These are phyloP conservation scores for Dothideomycetes sp. DNA, from an alignment of 2,329 filamentous ascomycete species.

Conservation along the genomic window DNA sequence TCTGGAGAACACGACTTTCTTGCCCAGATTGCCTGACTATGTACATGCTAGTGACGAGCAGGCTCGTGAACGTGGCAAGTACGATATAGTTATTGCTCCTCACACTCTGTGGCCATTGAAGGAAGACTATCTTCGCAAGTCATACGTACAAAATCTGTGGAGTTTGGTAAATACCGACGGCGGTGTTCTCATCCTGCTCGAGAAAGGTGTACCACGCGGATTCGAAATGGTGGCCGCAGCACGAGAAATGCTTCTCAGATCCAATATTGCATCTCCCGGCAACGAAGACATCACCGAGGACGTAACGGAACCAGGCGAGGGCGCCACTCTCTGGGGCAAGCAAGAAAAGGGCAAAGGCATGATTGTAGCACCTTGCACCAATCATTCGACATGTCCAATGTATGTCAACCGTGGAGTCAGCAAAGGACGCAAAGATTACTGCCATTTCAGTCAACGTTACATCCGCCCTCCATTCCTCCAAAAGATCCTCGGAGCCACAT, in stretches of 20 bases:
- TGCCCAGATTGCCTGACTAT: constrained; percentile 85
- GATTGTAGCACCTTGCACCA: constrained; percentile 67
- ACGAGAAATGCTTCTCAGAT: constrained; percentile 66
- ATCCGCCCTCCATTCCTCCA: constrained; percentile 77
- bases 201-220: constrained; percentile 83
- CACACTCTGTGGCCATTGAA: constrained; percentile 70
- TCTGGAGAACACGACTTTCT: constrained; percentile 80
- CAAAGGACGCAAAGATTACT: constrained; percentile 75
- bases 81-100: constrained; percentile 81
- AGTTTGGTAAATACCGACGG: constrained; percentile 72
- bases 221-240: constrained; percentile 88
- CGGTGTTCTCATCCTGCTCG: constrained; percentile 75
- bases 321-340: constrained; percentile 18
- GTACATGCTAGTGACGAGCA: constrained; percentile 51
- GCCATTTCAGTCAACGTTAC: constrained; percentile 83
- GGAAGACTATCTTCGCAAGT: constrained; percentile 67
- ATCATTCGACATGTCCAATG: constrained; percentile 82
- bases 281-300: constrained; percentile 30
- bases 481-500: constrained; percentile 56
- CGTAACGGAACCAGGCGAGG: constrained; percentile 14
- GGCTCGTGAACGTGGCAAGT: constrained; percentile 44
- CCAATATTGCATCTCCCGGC: constrained; percentile 59
- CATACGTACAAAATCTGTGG: constrained; percentile 83
- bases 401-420: constrained; percentile 59
- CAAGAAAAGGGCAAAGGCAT: constrained; percentile 48